These are phyloP conservation scores for Triadica sebifera DNA, from an alignment of 345 rosid species.

Conservation along the genomic window DNA sequence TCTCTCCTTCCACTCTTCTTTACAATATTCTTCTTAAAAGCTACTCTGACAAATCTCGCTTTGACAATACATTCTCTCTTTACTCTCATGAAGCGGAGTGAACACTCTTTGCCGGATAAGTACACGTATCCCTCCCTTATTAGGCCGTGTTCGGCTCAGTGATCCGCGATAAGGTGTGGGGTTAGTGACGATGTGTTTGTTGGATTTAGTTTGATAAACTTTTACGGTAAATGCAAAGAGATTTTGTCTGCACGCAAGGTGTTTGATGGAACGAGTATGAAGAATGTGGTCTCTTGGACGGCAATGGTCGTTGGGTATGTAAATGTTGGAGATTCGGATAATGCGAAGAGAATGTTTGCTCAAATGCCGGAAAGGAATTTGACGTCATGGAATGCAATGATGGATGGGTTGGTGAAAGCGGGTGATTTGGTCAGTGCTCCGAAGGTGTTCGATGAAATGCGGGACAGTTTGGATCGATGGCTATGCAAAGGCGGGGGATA, in stretches of 20 bases:
- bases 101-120: conserved; percentile 41
- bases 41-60: conserved; percentile 34
- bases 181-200: conserved; percentile 45
- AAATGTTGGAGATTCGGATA: conserved; percentile 43
- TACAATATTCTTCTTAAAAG: conserved; percentile 58
- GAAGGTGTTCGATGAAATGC: conserved; percentile 38
- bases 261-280: conserved; percentile 56
- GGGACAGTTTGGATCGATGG: conserved; percentile 49
- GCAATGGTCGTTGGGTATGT: conserved; percentile 62
- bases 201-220: conserved; percentile 58
- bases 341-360: conserved; percentile 48
- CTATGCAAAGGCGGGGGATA: conserved; percentile 45
- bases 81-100: conserved; percentile 47
- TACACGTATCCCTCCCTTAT: conserved; percentile 53
- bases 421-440: conserved; percentile 47
- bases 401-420: conserved; percentile 45
- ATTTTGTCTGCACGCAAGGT: conserved; percentile 48
- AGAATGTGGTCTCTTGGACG: conserved; percentile 71
- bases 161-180: conserved; percentile 44
- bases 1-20: conserved; percentile 46
- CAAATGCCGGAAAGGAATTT: conserved; percentile 56
- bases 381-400: conserved; percentile 65
- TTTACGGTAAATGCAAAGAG: conserved; percentile 61
- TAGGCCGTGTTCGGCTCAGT: conserved; percentile 61
- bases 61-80: conserved; percentile 42